Percentiles rank a stretch among this genome's conserved stretches.
These are phyloP conservation scores for Angophora floribunda DNA, from an alignment of 345 rosid genomes.

Conservation along the genomic window DNA sequence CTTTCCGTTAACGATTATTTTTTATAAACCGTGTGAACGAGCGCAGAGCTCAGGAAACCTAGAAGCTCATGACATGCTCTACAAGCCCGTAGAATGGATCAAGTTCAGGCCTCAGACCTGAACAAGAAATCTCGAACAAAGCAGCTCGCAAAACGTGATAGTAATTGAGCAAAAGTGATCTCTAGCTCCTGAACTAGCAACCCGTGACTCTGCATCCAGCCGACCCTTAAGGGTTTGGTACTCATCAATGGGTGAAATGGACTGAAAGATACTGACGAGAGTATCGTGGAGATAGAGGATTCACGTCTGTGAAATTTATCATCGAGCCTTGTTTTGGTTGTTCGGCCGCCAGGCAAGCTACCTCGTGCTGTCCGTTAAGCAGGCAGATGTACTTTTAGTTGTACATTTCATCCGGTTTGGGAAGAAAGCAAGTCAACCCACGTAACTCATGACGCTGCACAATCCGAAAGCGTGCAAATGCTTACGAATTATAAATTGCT, in stretches of 20 bases:
- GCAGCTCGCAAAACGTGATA: background rate
- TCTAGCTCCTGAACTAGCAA: background rate
- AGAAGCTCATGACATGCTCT: background rate
- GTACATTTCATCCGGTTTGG: background rate
- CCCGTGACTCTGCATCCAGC: background rate
- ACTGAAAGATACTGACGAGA: background rate
- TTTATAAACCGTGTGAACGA: background rate
- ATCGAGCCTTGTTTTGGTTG: background rate
- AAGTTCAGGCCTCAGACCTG: background rate
- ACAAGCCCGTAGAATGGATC: background rate
- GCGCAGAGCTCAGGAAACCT: background rate
- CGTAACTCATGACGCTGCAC: background rate
- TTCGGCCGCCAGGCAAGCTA: background rate
- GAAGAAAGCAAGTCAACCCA: background rate
- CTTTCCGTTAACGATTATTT: background rate
- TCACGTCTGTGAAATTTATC: background rate
- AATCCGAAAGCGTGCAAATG: background rate
- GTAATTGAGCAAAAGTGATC: background rate
- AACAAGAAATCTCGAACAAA: background rate
- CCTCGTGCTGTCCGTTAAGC: background rate
- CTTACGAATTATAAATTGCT: background rate
- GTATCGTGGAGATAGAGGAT: background rate
- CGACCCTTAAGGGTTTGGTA: rapidly evolving
- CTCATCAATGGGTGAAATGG: background rate
- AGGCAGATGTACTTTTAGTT: background rate